phyloP scores from a whole-genome alignment of 1,284 basidiomycete species.

The Austroboletus rostrupii region DNA sequence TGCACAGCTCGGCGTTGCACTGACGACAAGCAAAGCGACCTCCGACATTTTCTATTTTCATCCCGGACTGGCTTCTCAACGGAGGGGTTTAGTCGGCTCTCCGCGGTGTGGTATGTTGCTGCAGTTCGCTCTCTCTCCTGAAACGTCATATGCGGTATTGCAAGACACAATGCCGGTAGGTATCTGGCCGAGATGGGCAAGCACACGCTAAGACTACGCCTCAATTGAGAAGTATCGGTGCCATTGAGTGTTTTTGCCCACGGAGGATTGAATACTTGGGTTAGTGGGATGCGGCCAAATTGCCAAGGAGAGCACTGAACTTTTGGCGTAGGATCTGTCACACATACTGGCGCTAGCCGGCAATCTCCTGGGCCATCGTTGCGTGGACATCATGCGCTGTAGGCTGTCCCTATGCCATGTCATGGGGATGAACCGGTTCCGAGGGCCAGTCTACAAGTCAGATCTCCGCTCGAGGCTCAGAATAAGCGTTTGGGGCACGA shows the following conservation, averaged over 20 bases:
- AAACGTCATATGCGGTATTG: conserved; percentile 8
- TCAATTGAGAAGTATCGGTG: neutral
- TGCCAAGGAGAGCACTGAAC: neutral
- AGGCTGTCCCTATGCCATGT: conserved; percentile 3
- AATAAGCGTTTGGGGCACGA: conserved; percentile 10
- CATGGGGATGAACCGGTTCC: conserved; percentile 20
- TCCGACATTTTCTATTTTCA: conserved; percentile 14
- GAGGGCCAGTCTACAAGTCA: conserved; percentile 15
- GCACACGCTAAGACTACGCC: neutral
- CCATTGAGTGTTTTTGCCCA: neutral
- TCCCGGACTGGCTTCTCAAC: conserved; percentile 11
- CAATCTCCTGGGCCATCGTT: conserved; percentile 9
- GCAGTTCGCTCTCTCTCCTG: conserved; percentile 6
- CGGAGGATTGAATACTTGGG: neutral
- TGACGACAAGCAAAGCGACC: conserved; percentile 6
- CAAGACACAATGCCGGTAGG: neutral
- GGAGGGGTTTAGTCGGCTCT: conserved; percentile 18
- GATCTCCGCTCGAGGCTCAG: conserved; percentile 17
- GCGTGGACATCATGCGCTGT: conserved; percentile 6
- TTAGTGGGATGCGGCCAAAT: neutral
- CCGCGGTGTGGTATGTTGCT: conserved; percentile 19
- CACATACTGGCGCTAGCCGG: neutral
- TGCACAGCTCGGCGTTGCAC: conserved; percentile 6
- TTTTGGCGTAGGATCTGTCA: neutral
- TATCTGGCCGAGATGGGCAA: neutral